Evolutionary conservation across 495 filamentous ascomycete genomes (phyloP), one percentile per base, ranked within the genome.

Genomic region (Penicillium paradoxum): DNA sequence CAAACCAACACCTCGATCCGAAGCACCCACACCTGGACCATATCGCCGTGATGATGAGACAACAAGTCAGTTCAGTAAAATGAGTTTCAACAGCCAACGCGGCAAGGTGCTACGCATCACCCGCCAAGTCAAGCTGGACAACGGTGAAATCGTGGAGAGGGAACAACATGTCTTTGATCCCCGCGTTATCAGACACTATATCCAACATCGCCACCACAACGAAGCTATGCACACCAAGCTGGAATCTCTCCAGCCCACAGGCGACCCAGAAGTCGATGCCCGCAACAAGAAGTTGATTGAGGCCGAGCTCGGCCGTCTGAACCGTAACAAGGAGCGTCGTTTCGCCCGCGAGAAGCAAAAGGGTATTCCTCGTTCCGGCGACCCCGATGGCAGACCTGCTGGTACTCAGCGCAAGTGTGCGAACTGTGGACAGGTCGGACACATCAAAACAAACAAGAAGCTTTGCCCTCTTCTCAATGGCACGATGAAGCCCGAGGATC

Each of bases 361-460:
- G 62, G 83, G 83, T 27, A 69, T 77, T 17, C 67, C 74, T 51
- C 68, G 66, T 30, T 58, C 74, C 34, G 71, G 65, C 38, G 73
- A 75, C 13, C 69, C 64, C 5, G 73, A 74, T n/a, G 66, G 69
- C 30, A 81, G 79, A 50, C 75, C 83, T 1, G 75, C 70, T 18
- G 80, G 80, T 56, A 99, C 93, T 2, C 89, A 88, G 24, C 81
- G 95, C 55, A 97, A 97, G 68, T 99, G 93, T 64, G 92, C 95
- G 22, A 97, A 96, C 68, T 99, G 93, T 61, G 92, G 92, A 29
- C 85, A 91, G 61, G 85, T 91, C 18, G 93, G 93, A 21, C 93
- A 99, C 62, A 99, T 99, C 78, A 95, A 95, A 71, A 97, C 91
- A n/a, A 97, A 97, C 75, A 93, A 96, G 77, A 97, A 92, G 87